Percentiles rank a stretch among this genome's conserved stretches.
Evolutionary conservation across 2,329 filamentous ascomycete genomes (phyloP).

Genomic region (Fusarium sarcochroum): DNA sequence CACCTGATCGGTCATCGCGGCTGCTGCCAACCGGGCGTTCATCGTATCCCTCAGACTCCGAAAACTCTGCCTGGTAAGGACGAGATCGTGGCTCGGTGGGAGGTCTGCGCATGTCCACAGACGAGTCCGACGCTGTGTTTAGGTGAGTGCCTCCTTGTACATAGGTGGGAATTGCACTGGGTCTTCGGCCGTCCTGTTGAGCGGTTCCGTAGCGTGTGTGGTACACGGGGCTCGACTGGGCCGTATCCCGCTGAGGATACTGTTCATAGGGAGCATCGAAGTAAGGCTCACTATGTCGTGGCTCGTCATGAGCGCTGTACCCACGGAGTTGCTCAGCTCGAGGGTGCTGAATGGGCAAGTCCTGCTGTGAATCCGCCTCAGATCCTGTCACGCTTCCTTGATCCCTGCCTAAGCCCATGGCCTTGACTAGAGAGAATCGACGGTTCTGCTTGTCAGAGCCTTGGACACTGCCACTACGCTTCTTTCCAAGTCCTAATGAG

Average conservation of each 20-base stretch:
- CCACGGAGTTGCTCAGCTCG: constrained; percentile 50
- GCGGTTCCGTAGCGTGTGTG: constrained; percentile 60
- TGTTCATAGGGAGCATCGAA: constrained; percentile 59
- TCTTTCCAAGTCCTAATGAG: constrained; percentile 77
- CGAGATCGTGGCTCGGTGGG: constrained; percentile 57
- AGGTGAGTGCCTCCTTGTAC: constrained; percentile 61
- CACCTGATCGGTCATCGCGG: constrained; percentile 64
- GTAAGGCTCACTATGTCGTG: constrained; percentile 55
- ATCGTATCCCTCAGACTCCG: constrained; percentile 60
- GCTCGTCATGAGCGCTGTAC: constrained; percentile 55
- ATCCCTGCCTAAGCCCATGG: constrained; percentile 73
- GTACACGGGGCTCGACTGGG: constrained; percentile 55
- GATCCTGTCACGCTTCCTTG: constrained; percentile 62
- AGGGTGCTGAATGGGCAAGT: constrained; percentile 65
- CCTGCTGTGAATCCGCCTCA: constrained; percentile 65
- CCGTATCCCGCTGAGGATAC: constrained; percentile 53
- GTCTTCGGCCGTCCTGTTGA: constrained; percentile 57
- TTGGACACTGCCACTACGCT: constrained; percentile 77
- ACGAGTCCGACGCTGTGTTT: constrained; percentile 68
- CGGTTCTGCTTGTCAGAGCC: constrained; percentile 70
- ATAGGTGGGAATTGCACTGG: constrained; percentile 63
- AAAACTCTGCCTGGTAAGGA: constrained; percentile 60
- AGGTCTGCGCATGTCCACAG: constrained; percentile 63
- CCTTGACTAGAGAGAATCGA: constrained; percentile 80
- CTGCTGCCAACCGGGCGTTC: constrained; percentile 56